phyloP scores from a whole-genome alignment of 1,284 basidiomycete genomes.

The Ganoderma meredithae region DNA sequence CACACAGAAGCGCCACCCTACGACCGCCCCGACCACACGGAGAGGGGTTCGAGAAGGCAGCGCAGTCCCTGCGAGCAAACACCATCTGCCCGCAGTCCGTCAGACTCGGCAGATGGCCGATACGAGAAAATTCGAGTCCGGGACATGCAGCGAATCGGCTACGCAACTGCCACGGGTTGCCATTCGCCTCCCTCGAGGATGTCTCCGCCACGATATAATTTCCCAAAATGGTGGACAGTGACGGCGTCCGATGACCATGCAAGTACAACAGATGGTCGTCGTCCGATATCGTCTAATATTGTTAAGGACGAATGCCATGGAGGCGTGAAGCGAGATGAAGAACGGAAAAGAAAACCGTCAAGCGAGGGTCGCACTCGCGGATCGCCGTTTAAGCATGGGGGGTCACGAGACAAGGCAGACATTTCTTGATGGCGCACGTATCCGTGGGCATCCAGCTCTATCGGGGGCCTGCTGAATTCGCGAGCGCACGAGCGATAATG shows the following conservation, averaged over 20 bases:
- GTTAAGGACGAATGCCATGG: background rate
- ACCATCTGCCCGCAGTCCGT: background rate
- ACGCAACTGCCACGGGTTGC: background rate
- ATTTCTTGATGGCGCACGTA: background rate
- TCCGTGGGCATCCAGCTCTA: background rate
- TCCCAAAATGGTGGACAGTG: background rate
- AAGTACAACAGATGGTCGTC: background rate
- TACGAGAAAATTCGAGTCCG: background rate
- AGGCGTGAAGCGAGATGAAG: background rate
- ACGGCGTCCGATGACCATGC: background rate
- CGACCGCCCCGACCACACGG: background rate
- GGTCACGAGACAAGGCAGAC: background rate
- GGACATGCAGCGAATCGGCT: background rate
- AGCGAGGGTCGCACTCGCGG: background rate
- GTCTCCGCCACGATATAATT: background rate
- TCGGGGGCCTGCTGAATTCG: background rate
- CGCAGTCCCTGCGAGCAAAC: background rate
- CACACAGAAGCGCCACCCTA: background rate
- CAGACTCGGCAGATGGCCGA: background rate
- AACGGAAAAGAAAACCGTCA: background rate
- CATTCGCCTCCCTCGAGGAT: background rate
- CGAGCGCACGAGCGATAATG: background rate
- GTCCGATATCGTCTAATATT: background rate
- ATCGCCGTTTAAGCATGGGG: background rate
- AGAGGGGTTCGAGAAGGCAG: background rate